Evolutionary conservation across 768 basidiomycete species (phyloP).

Genomic region (Tubosaeta sp.): DNA sequence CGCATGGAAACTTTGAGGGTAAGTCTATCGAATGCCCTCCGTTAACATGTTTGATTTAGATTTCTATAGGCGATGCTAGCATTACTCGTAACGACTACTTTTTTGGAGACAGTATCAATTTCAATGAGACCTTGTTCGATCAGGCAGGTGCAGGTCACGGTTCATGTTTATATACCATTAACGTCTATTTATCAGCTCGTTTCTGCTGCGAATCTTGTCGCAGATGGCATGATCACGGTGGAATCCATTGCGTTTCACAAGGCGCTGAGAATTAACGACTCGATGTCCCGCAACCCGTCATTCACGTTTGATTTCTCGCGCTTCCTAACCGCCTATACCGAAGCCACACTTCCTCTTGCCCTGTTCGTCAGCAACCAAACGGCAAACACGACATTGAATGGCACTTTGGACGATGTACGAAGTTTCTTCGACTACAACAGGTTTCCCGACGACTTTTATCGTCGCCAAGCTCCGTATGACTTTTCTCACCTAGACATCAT

Average conservation of each 20-base stretch:
- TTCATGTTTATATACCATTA: background rate
- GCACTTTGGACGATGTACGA: constrained; percentile 11
- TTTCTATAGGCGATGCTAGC: constrained; percentile 20
- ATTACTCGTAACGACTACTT: constrained; percentile 21
- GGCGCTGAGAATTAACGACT: constrained; percentile 18
- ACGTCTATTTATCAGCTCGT: constrained; percentile 8
- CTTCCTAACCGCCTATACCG: constrained; percentile 16
- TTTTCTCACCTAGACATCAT: background rate
- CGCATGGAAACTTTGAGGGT: constrained; percentile 25
- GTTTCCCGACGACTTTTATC: constrained; percentile 14
- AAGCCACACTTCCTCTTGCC: constrained; percentile 17
- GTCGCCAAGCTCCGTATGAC: constrained; percentile 15
- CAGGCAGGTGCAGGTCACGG: background rate
- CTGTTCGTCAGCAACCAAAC: constrained; percentile 25
- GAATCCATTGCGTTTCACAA: constrained; percentile 21
- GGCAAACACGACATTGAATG: constrained; percentile 12
- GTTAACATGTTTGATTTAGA: background rate
- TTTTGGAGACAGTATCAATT: constrained; percentile 21
- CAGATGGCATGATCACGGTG: constrained; percentile 16
- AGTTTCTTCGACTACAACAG: constrained; percentile 16
- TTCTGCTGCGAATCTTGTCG: constrained; percentile 15
- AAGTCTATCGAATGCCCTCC: background rate
- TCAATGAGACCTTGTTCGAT: constrained; percentile 24
- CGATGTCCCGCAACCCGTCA: constrained; percentile 19
- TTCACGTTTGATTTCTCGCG: constrained; percentile 18